Evolutionary conservation across 164 flowering plant species (phyloP).

Genomic region (Taxillus chinensis): DNA sequence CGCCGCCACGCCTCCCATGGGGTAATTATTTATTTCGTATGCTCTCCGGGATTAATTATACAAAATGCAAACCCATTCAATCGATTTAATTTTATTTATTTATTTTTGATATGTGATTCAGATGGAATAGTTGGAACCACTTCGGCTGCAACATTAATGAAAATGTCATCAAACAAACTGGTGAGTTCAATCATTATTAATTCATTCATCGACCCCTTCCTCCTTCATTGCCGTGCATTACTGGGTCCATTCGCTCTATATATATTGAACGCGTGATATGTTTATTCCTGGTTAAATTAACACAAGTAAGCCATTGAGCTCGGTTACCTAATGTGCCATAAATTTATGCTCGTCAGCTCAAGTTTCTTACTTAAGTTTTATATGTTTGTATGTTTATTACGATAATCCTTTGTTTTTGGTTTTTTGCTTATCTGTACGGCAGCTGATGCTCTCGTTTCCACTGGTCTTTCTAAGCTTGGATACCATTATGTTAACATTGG

Average conservation of each 20-base stretch:
- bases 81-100: neutral
- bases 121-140: conserved; percentile 31
- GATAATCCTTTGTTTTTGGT: no score
- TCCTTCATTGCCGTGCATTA: conserved; percentile 24
- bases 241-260: conserved; percentile 8
- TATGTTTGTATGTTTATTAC: no score
- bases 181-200: conserved; percentile 7
- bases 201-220: conserved; percentile 42
- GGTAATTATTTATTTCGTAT: neutral
- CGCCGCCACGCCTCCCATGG: neutral
- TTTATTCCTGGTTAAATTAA: no score
- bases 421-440: neutral
- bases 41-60: no score
- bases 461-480: conserved; percentile 45
- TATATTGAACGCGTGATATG: neutral
- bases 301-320: no score
- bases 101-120: neutral
- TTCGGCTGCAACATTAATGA: conserved; percentile 22
- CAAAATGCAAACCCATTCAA: no score
- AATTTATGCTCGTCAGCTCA: no score
- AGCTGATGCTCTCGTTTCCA: conserved; percentile 63
- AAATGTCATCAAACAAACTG: conserved; percentile 17
- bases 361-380: no score
- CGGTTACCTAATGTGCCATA: no score
- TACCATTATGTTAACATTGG: conserved; percentile 50